Evolutionary conservation across 768 basidiomycete species (phyloP), one percentile per base, ranked within the genome.

Genomic region (Leccinum aurantiacum): DNA sequence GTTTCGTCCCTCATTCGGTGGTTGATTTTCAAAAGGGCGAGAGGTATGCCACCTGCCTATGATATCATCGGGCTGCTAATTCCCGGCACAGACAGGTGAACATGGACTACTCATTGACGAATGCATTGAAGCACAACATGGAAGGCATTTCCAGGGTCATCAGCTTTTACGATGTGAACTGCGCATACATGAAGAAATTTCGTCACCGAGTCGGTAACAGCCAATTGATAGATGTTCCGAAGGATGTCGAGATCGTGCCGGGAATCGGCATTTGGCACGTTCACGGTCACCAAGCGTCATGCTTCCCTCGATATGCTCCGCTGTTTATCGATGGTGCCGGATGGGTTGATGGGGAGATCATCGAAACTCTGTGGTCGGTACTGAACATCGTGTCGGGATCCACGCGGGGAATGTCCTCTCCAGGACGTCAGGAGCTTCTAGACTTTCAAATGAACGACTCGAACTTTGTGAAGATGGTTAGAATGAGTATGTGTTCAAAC

Each of bases 21-120:
- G 75, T 75, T 0, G 71, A 76, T 49, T 71, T 76, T 50, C 69
- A 70, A 44, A 68, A 68, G 31, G 74, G 72, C 0, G 71, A 44
- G n/a, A 44, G 41, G 41, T 44, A n/a, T 15, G 17, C 41, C 7
- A 33, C 11, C 9, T 33, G 13, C 33, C 33, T 1, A 17, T 11
- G 10, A 44, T 44, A 2, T 44, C 3, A 44, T 44, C 3, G 9
- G 33, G 33, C 11, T 33, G 33, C 13, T 33, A 33, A 33, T 33
- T 33, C 3, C 33, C 6, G 15, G 4, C 9, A 44, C n/a, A 63
- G 59, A 8, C 62, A 63, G 10, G n/a, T 60, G 2, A 63, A 64
- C 22, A 64, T 64, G 61, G 58, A 64, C 13, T 64, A 62, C 14
- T 22, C 56, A 0, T 17, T 64, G 0, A 9, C 11, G 0, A 14